phyloP scores from a whole-genome alignment of 495 filamentous ascomycete genomes.

The Aspergillus egyptiacus region DNA sequence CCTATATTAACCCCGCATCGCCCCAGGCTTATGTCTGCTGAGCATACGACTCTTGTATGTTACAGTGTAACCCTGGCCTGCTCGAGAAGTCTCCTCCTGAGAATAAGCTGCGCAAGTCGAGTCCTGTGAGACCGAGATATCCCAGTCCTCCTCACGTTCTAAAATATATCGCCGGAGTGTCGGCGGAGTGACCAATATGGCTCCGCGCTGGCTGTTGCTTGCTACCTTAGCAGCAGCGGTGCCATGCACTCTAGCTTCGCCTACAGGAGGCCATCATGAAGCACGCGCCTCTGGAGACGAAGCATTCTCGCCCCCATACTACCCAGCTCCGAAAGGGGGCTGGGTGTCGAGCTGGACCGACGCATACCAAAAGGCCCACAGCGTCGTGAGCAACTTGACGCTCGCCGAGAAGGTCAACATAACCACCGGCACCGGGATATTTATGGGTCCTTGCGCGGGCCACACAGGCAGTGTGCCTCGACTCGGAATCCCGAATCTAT shows the following conservation, averaged over 20 bases:
- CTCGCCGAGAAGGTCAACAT: constrained; percentile 92
- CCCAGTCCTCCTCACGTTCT: neutral
- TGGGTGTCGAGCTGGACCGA: constrained; percentile 63
- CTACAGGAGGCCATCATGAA: neutral
- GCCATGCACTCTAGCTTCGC: neutral
- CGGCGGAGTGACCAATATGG: neutral
- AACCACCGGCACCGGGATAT: constrained; percentile 63
- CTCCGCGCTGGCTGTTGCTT: neutral
- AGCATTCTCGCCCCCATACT: constrained; percentile 56
- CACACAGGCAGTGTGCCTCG: constrained; percentile 38
- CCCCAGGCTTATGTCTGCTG: too few relatives aligned
- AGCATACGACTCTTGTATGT: too few relatives aligned
- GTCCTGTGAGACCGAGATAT: neutral
- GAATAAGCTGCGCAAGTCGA: neutral
- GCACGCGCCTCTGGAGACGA: constrained; percentile 8
- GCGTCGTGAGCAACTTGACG: constrained; percentile 78
- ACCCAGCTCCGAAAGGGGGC: constrained; percentile 81
- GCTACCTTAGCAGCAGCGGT: neutral
- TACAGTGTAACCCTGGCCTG: neutral
- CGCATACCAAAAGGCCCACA: constrained; percentile 73
- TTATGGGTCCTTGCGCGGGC: constrained; percentile 42
- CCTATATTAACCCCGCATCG: constrained; percentile 1
- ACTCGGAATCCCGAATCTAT: constrained; percentile 38
- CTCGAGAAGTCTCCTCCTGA: neutral
- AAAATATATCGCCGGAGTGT: neutral